phyloP scores from a whole-genome alignment of 495 filamentous ascomycete species.

The Aspergillus conjunctus region DNA sequence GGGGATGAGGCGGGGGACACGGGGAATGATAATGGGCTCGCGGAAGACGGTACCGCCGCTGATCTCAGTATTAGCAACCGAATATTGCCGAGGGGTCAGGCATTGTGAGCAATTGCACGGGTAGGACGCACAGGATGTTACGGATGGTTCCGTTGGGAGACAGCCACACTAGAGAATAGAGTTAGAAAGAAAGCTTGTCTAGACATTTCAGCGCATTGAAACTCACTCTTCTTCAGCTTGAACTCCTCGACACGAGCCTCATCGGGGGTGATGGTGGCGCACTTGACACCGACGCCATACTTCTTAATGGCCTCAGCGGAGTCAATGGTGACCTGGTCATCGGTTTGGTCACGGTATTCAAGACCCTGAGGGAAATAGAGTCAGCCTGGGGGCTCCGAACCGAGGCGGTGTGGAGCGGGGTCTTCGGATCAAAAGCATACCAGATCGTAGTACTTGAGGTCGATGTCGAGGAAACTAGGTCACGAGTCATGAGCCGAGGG shows the following conservation, averaged over 20 bases:
- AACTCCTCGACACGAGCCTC: constrained; percentile 97
- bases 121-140: constrained; percentile 67
- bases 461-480: constrained; percentile 81
- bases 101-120: not conserved
- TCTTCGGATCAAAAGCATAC: constrained; percentile 39
- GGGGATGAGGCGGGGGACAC: constrained; percentile 87
- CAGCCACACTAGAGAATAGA: constrained; percentile 77
- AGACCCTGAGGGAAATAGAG: constrained; percentile 60
- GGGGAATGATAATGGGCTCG: constrained; percentile 94
- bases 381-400: constrained; percentile 7
- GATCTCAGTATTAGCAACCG: constrained; percentile 18
- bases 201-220: not conserved
- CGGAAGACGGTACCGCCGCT: constrained; percentile 94
- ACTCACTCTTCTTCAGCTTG: constrained; percentile 91
- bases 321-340: constrained; percentile 92
- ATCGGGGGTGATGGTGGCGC: constrained; percentile 97
- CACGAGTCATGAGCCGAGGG: constrained; percentile 21
- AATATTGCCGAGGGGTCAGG: not conserved
- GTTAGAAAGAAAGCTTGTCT: constrained; percentile 23
- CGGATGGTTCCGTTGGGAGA: constrained; percentile 98
- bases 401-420: not conserved
- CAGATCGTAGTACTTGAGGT: constrained; percentile 99
- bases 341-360: constrained; percentile 91
- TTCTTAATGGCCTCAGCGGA: constrained; percentile 97
- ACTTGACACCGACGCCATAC: constrained; percentile 98